Base-by-base conservation (phyloP, 2,329 filamentous ascomycete species). In the Colletotrichum liaoningense region DNA sequence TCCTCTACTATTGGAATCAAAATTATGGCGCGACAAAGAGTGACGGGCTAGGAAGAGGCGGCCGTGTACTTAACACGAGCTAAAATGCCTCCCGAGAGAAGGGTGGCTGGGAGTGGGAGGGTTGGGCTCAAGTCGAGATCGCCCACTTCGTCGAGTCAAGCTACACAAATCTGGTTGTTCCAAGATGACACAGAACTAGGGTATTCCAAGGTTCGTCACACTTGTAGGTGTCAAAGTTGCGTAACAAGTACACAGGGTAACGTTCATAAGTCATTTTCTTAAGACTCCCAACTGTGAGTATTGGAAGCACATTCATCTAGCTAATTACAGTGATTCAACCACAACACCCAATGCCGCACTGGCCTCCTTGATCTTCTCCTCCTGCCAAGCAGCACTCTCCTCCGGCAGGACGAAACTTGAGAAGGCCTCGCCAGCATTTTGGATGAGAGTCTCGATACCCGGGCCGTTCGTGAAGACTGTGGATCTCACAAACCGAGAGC, bases 391-490 rank as follows among this genome's bases (percentile, higher is more conserved):
- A 14, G 52, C 30, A 19, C 63, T 63, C 52, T 72, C 64, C 5
- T 86, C 84, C 0, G 86, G 86, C 58, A 87, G 56, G 0, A 86
- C 79, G 2, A 83, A 79, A 1, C 80, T 76, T 3, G 79, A 66
- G 46, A 78, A 82, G 3, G 80, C 76, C 30, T 76, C 74, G 1
- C 85, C 86, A 1, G 83, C 80, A 11, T 77, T 76, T 22, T 84
- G 81, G 2, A 87, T 79, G 62, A 89, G 68, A 56, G 84, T 79
- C 75, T 88, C 87, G 2, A 89, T 81, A 0, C 88, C 87, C 56
- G 80, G 79, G 0, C 88, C 88, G 72, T 87, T 87, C 0, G 86
- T 84, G 69, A 88, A 89, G 0, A 82, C 83, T 74, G 85, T 85
- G 7, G 85, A 80, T 28, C 86, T 82, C 3, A 88, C 86, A 76